Evolutionary conservation across 768 basidiomycete species (phyloP).

Genomic region (Tricholoma sp.): DNA sequence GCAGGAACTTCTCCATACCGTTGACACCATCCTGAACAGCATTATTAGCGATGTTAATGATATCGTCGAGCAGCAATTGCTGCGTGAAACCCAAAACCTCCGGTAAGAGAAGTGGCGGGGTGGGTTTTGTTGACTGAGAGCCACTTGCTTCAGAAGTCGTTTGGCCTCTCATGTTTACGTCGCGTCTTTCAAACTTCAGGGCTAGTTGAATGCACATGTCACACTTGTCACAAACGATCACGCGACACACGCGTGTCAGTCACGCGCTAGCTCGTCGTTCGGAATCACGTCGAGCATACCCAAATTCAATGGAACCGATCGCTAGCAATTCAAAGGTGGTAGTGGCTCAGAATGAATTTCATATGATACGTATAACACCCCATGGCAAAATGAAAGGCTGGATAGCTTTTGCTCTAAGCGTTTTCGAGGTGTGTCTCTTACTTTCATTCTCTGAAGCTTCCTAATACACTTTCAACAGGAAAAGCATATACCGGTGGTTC

Average conservation of each 20-base stretch:
- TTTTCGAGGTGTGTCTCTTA: conserved; percentile 39
- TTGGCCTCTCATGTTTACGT: background rate
- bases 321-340: background rate
- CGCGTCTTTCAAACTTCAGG: no score
- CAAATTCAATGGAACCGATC: background rate
- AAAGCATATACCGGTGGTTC: conserved; percentile 41
- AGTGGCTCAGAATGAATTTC: conserved; percentile 4
- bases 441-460: background rate
- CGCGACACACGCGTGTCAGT: no score
- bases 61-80: conserved; percentile 80
- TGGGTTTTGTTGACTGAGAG: conserved; percentile 2
- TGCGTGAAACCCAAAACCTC: conserved; percentile 84
- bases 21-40: conserved; percentile 75
- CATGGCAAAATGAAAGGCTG: conserved; percentile 51
- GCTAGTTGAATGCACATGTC: background rate
- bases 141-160: background rate
- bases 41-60: conserved; percentile 79
- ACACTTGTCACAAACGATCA: background rate
- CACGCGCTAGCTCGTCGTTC: no score
- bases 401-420: conserved; percentile 49
- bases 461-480: conserved; percentile 26
- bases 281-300: no score
- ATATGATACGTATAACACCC: conserved; percentile 48
- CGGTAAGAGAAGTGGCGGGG: conserved; percentile 50
- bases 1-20: conserved; percentile 73